These are phyloP conservation scores for Candida dendrica DNA, from an alignment of 805 yeast genomes.

Conservation along the genomic window DNA sequence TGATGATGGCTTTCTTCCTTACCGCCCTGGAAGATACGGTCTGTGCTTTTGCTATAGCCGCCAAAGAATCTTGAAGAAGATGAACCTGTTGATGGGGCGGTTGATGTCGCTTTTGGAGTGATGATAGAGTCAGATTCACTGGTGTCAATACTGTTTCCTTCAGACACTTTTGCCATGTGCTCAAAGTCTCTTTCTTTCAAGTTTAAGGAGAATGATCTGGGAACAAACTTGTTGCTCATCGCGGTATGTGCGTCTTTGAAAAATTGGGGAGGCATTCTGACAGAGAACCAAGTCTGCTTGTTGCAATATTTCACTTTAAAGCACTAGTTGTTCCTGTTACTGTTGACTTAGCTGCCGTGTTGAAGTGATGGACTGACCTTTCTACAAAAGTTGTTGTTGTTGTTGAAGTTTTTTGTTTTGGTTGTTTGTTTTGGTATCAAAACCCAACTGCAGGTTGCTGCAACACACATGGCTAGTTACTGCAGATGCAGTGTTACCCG, in stretches of 20 bases:
- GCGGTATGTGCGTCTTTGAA: constrained; percentile 17
- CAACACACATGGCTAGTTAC: too few relatives aligned
- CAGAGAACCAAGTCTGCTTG: too few relatives aligned
- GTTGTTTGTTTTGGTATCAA: too few relatives aligned
- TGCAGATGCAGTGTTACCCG: too few relatives aligned
- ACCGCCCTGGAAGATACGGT: too few relatives aligned
- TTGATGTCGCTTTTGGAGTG: constrained; percentile 4
- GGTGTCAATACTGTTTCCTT: neutral
- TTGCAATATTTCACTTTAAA: too few relatives aligned
- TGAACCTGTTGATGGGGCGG: constrained; percentile 6
- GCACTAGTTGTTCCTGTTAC: too few relatives aligned
- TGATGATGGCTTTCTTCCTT: neutral
- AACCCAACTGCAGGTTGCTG: too few relatives aligned
- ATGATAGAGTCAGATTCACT: constrained; percentile 1
- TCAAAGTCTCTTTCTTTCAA: constrained; percentile 4
- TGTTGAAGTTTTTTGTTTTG: too few relatives aligned
- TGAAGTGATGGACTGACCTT: too few relatives aligned
- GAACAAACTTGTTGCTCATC: constrained; percentile 14
- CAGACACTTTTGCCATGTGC: neutral
- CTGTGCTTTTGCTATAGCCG: constrained; percentile 1
- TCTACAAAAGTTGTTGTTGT: too few relatives aligned
- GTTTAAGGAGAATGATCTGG: constrained; percentile 15
- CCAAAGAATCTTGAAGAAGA: constrained; percentile 5
- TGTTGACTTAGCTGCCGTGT: too few relatives aligned
- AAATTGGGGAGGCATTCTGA: constrained; percentile 16